Evolutionary conservation across 139 green algal species (phyloP), one percentile per base, ranked within the genome.

Genomic region (Chlorella sp.): DNA sequence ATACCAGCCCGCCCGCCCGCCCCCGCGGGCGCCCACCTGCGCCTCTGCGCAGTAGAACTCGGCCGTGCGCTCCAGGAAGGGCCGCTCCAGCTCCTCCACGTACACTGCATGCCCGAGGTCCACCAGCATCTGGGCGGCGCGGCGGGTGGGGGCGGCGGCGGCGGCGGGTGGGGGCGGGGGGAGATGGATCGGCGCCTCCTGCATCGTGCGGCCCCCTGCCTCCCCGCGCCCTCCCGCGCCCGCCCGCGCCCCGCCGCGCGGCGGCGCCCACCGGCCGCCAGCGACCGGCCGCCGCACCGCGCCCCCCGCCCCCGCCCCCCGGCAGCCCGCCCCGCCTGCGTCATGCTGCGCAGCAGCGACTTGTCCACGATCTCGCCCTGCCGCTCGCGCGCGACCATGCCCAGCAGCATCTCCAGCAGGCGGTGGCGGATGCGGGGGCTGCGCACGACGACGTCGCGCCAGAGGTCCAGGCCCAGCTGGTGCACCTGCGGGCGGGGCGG

Each of bases 91-190:
- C 48, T 99, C 95, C 31, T 95, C 87, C 41, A 82, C 66, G 73
- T 97, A 97, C 41, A 97, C 93, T 36, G 74, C 31, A 42, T 84
- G 84, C 31, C 94, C 95, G 51, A 99, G 85, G 65, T 98, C 95
- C 41, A 91, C 85, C 59, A 98, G 84, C 95, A 99, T 99, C 45
- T 40, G n/a, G n/a, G n/a, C n/a, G n/a, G n/a, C n/a, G n/a, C n/a
- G n/a, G n/a, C n/a, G n/a, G n/a, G n/a, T n/a, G n/a, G n/a, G n/a
- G n/a, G n/a, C n/a, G n/a, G n/a, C n/a, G n/a, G n/a, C n/a, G n/a
- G n/a, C n/a, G n/a, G n/a, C n/a, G n/a, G n/a, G n/a, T n/a, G n/a
- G n/a, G n/a, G n/a, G n/a, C n/a, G n/a, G n/a, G n/a, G n/a, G n/a
- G n/a, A n/a, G n/a, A n/a, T n/a, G n/a, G n/a, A n/a, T n/a, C n/a